Percentiles rank a stretch among this genome's conserved stretches.
Evolutionary conservation across 768 basidiomycete species (phyloP).

Genomic region (Cantharellus cinnabarinus): DNA sequence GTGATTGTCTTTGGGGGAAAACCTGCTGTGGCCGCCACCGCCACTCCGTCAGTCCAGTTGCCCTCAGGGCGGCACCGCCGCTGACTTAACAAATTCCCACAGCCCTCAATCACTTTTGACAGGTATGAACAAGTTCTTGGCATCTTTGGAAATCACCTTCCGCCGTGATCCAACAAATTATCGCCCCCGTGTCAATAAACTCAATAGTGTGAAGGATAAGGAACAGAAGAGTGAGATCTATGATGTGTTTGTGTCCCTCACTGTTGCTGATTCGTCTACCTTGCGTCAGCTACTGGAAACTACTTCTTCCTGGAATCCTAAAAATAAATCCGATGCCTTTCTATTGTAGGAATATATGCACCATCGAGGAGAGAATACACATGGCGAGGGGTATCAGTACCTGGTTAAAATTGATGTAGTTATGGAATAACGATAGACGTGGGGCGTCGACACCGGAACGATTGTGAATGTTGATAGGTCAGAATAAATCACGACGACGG

Average conservation of each 20-base stretch:
- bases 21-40: constrained; percentile 75
- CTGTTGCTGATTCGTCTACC: constrained; percentile 1
- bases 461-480: no score
- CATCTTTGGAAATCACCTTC: constrained; percentile 93
- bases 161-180: constrained; percentile 91
- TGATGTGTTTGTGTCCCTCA: constrained; percentile 1
- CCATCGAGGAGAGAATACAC: not conserved
- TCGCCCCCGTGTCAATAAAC: constrained; percentile 74
- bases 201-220: constrained; percentile 65
- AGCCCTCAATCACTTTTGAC: constrained; percentile 87
- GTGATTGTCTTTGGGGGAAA: constrained; percentile 82
- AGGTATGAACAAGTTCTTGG: constrained; percentile 96
- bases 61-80: not conserved
- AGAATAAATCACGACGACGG: no score
- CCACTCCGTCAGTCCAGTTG: constrained; percentile 49
- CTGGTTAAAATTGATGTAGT: no score
- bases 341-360: not conserved
- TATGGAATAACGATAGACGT: no score
- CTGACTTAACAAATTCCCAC: constrained; percentile 3
- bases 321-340: not conserved
- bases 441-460: no score
- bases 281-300: constrained; percentile 44
- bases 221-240: constrained; percentile 52
- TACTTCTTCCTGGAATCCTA: constrained; percentile 87
- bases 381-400: no score